Conservation (phyloP, 306 rosid species). For the Sicyos baderoa region DNA sequence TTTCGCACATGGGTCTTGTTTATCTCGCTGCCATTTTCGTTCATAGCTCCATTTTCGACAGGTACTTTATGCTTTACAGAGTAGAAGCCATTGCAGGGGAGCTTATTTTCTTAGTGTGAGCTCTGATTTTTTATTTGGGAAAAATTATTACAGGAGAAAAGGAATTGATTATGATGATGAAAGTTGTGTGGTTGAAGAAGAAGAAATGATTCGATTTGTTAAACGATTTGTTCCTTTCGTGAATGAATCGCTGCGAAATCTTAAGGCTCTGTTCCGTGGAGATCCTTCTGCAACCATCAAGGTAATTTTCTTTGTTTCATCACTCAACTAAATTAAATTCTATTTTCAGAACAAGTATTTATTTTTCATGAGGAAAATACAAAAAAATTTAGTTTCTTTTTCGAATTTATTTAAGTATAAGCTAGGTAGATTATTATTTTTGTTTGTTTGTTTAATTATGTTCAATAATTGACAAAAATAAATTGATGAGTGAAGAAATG, state of each 20-base stretch:
- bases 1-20: conserved; percentile 63
- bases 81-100: background rate
- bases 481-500: too few relatives aligned
- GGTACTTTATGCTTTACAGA: conserved; percentile 32
- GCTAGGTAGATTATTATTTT: too few relatives aligned
- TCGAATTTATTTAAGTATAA: too few relatives aligned
- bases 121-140: conserved; percentile 21
- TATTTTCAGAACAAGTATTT: too few relatives aligned
- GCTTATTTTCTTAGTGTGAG: background rate
- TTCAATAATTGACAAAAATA: too few relatives aligned
- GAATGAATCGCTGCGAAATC: conserved; percentile 59
- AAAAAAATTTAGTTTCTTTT: too few relatives aligned
- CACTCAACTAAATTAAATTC: background rate
- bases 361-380: too few relatives aligned
- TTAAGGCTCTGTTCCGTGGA: conserved; percentile 77
- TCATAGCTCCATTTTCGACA: conserved; percentile 56
- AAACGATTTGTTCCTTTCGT: conserved; percentile 63
- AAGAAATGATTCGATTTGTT: conserved; percentile 71
- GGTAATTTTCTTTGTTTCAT: conserved; percentile 31
- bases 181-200: conserved; percentile 56
- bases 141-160: conserved; percentile 41
- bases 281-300: conserved; percentile 80
- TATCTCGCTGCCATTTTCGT: conserved; percentile 73
- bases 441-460: too few relatives aligned
- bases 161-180: conserved; percentile 34